Evolutionary conservation across 1,139 yeast genomes (phyloP), one percentile per base, ranked within the genome.

Genomic region (Saccharomycopsis hybrid): DNA sequence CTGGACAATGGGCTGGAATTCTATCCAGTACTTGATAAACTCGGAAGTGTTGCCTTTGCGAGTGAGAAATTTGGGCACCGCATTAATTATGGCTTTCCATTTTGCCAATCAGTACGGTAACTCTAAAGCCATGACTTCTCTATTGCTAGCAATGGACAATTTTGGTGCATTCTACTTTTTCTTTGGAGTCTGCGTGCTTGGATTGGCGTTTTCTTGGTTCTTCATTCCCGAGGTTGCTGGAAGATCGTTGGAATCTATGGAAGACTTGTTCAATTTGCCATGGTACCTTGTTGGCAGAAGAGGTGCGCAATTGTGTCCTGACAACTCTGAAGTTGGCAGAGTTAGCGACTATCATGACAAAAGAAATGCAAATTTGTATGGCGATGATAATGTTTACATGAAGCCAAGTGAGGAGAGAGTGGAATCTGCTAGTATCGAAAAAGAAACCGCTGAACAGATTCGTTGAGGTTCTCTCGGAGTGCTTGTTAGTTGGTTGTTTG

Each of bases 1-100:
- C 36, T 80, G 85, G 85, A 74, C 80, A 18, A 62, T 78, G 65
- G 85, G 85, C 5, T 80, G 76, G 71, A 80, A 80, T 64, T 67
- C 77, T 2, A 66, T 78, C 51, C 85, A 79, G 61, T 80, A 78
- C 58, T 69, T 80, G 56, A 64, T 79, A 56, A 80, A 79, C 49
- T 71, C 82, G 3, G 85, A 79, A 62, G 71, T 79, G 49, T 73
- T 78, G 62, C 85, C 85, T 29, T 66, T 78, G 58, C 69, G 73
- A 54, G 70, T 76, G 44, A 69, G 85, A 59, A 72, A 76, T 8
- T 65, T 76, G 57, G 83, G 82, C 30, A 77, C 75, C 53, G 72
- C 80, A 1, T 55, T 74, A 39, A 71, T 76, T 52, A 79, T 79
- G 85, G 72, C 71, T 3, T 68, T 78, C 59, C 85, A 80, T 61